phyloP scores from a whole-genome alignment of 1,284 basidiomycete species.

The Moesziomyces antarcticus region DNA sequence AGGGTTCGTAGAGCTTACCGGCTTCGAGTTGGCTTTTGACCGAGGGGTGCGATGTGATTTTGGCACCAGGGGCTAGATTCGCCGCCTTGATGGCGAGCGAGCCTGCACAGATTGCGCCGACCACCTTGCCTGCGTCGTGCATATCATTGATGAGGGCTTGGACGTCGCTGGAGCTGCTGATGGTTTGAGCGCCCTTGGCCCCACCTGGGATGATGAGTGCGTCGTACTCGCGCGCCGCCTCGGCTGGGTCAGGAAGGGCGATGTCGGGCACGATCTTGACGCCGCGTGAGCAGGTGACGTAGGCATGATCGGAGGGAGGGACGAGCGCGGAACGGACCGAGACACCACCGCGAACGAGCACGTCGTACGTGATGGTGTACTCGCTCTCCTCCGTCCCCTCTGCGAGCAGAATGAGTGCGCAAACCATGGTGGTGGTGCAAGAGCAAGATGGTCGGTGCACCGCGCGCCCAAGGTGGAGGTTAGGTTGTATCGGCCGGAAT shows the following conservation, averaged over 20 bases:
- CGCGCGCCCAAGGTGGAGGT: too few relatives aligned
- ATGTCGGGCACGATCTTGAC: slow-evolving; percentile 62
- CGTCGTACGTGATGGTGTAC: slow-evolving; percentile 62
- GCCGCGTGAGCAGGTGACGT: slow-evolving; percentile 56
- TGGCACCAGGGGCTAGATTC: slow-evolving; percentile 71
- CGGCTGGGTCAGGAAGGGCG: too few relatives aligned
- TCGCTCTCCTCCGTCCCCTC: slow-evolving; percentile 81
- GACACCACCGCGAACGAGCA: slow-evolving; percentile 61
- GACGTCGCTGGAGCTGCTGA: slow-evolving; percentile 74
- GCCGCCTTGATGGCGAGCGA: slow-evolving; percentile 78
- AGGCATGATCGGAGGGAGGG: slow-evolving; percentile 32
- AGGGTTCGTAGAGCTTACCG: slow-evolving; percentile 70
- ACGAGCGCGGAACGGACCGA: slow-evolving; percentile 45
- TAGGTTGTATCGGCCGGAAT: too few relatives aligned
- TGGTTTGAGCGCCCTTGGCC: slow-evolving; percentile 80
- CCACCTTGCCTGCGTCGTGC: slow-evolving; percentile 69
- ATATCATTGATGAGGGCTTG: slow-evolving; percentile 77
- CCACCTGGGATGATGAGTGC: slow-evolving; percentile 83
- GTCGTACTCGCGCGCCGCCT: too few relatives aligned
- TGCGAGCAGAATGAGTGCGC: slow-evolving; percentile 75
- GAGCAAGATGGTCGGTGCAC: too few relatives aligned
- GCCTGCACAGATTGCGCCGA: slow-evolving; percentile 68
- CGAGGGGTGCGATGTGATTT: slow-evolving; percentile 82
- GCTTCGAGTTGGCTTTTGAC: slow-evolving; percentile 76
- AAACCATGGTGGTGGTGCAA: slow-evolving; percentile 7